Percentiles rank a stretch among this genome's conserved stretches.
Evolutionary conservation across 2,329 filamentous ascomycete genomes (phyloP).

Genomic region (Fusarium denticulatum): DNA sequence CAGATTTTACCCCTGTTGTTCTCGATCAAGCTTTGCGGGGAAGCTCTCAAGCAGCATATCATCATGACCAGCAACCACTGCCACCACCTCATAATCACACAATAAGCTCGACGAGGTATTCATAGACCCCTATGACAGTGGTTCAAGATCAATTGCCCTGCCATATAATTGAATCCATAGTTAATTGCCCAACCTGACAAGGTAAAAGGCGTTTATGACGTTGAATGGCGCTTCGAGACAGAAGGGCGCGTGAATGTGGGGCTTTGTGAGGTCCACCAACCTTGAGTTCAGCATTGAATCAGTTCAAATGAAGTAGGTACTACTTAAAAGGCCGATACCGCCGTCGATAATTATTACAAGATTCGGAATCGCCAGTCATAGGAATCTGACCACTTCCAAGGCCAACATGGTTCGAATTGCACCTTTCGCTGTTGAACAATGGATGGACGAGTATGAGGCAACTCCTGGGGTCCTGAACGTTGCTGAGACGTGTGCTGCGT

Average conservation of each 20-base stretch:
- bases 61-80: background rate
- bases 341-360: background rate
- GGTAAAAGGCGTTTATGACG: background rate
- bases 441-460: conserved; percentile 71
- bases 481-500: conserved; percentile 81
- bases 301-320: background rate
- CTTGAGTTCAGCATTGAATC: background rate
- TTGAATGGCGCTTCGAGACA: background rate
- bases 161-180: background rate
- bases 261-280: background rate
- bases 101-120: background rate
- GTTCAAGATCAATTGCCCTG: background rate
- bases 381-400: background rate
- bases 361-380: background rate
- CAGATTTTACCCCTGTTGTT: conserved; percentile 18
- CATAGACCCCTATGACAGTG: background rate
- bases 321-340: background rate
- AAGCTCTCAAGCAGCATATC: background rate
- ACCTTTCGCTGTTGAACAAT: conserved; percentile 76
- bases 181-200: background rate
- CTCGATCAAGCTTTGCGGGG: conserved; percentile 21
- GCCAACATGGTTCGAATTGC: conserved; percentile 64
- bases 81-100: background rate
- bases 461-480: conserved; percentile 72
- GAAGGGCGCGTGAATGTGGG: background rate